Conservation (phyloP, 768 basidiomycete genomes). For the Boletus coccyginus region DNA sequence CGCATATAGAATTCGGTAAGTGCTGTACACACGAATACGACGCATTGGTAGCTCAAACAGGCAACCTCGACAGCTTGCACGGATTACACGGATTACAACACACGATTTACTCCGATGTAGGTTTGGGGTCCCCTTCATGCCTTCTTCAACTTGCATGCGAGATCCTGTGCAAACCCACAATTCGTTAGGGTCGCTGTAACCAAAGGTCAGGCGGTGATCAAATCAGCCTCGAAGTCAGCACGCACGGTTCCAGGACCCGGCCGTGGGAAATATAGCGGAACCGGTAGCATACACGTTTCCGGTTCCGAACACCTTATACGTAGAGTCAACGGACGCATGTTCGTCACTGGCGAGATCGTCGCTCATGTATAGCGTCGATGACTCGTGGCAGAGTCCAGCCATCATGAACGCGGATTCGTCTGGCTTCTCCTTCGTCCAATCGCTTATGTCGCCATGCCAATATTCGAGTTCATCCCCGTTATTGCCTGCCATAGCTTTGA, state of each 20-base stretch:
- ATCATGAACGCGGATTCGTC: not conserved
- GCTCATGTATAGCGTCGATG: constrained; percentile 9
- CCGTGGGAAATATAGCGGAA: constrained; percentile 14
- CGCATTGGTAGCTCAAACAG: too few species aligned
- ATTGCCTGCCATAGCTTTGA: not conserved
- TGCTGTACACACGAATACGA: too few species aligned
- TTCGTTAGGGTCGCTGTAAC: constrained; percentile 9
- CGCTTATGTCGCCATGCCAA: constrained; percentile 1
- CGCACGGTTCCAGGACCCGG: constrained; percentile 19
- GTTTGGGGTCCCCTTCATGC: too few species aligned
- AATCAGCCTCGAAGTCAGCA: not conserved
- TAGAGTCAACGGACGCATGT: constrained; percentile 9
- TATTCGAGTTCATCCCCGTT: not conserved
- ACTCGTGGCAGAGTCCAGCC: constrained; percentile 1
- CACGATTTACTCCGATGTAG: too few species aligned
- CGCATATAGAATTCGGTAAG: too few species aligned
- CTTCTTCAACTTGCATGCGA: constrained; percentile 3
- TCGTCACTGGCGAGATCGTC: not conserved
- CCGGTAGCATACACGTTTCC: constrained; percentile 21
- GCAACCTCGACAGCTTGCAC: too few species aligned
- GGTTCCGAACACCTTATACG: constrained; percentile 13
- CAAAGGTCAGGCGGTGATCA: not conserved
- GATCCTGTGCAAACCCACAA: constrained; percentile 14
- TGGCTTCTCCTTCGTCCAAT: not conserved
- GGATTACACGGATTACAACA: too few species aligned